Percentiles rank a stretch among this genome's conserved stretches.
Evolutionary conservation across 164 flowering plant species (phyloP).

Genomic region (Taxillus chinensis): DNA sequence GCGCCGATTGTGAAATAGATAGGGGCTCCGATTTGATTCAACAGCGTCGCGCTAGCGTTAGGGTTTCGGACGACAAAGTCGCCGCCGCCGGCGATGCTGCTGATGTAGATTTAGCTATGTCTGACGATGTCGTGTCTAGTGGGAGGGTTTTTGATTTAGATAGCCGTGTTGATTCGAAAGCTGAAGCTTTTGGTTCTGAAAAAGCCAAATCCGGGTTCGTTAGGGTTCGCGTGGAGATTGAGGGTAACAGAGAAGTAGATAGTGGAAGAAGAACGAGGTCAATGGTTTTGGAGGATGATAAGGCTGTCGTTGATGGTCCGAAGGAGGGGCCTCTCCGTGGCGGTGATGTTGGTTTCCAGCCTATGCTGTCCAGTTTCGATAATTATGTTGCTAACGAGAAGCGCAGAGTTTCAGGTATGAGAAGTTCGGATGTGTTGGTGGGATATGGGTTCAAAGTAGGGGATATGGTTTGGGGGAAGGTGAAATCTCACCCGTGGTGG

Average conservation of each 20-base stretch:
- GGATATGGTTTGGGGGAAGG: constrained; percentile 98
- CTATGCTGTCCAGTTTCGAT: constrained; percentile 40
- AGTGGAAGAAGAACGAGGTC: constrained; percentile 7
- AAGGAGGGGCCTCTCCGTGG: constrained; percentile 8
- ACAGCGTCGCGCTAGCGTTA: constrained; percentile 1
- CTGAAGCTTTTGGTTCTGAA: background rate
- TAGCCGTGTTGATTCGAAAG: background rate
- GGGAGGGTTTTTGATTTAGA: background rate
- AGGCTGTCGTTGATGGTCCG: constrained; percentile 2
- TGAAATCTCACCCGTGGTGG: constrained; percentile 99
- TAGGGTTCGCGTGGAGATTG: constrained; percentile 18
- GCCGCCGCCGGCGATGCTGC: background rate
- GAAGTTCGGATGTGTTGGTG: constrained; percentile 17
- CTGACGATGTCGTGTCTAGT: background rate
- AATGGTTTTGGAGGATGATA: constrained; percentile 10
- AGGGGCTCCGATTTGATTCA: constrained; percentile 9
- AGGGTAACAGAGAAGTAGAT: background rate
- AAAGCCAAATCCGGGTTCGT: constrained; percentile 5
- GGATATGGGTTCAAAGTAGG: constrained; percentile 43
- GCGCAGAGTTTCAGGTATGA: constrained; percentile 5
- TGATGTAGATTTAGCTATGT: background rate
- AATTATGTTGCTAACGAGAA: constrained; percentile 31
- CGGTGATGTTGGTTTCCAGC: constrained; percentile 16
- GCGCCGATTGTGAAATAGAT: constrained; percentile 11
- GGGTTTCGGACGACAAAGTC: constrained; percentile 9